Evolutionary conservation across 768 basidiomycete species (phyloP), one percentile per base, ranked within the genome.

Genomic region (Chiua virens): DNA sequence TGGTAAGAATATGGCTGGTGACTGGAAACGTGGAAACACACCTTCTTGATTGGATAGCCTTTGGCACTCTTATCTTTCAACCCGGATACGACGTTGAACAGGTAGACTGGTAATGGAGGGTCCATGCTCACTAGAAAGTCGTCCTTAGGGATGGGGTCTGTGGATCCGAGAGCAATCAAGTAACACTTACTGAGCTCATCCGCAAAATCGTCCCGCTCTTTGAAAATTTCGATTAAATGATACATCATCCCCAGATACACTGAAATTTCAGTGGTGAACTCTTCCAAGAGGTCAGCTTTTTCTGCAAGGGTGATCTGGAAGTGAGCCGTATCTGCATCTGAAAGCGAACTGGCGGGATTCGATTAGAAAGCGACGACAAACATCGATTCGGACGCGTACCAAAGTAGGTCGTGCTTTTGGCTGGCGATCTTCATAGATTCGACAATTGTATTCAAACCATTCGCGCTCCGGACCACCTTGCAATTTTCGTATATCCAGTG

Each of bases 31-130:
- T 35, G 32, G 18, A 48, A 25, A 42, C 67, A 20, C 46, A 90
- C 94, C 81, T 98, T 98, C 74, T 98, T 99, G 60, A 97, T 89
- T 1, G 97, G 97, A 71, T 97, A 99, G 6, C 92, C 92, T 64
- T 91, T 94, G 3, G 92, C 89, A 63, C 88, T 89, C 73, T 93
- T 92, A 67, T 98, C 96, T 58, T 92, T 85, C 37, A 98, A 74
- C 37, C 86, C 85, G 21, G 92, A 86, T n/a, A 98, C 86, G 42
- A 94, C 80, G 47, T 87, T 87, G 74, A 97, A 92, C 17, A 98
- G 75, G 63, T 94, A 94, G 8, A 96, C 85, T 1, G 96, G 95
- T 20, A 98, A 73, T 13, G 97, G 95, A 13, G 95, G 95, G 42
- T 96, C 92, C 72, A 96, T 78, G 58, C 88, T 89, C 95, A 99